Evolutionary conservation across 2,329 filamentous ascomycete species (phyloP), one percentile per base, ranked within the genome.

Genomic region (Colletotrichum sansevieriae): DNA sequence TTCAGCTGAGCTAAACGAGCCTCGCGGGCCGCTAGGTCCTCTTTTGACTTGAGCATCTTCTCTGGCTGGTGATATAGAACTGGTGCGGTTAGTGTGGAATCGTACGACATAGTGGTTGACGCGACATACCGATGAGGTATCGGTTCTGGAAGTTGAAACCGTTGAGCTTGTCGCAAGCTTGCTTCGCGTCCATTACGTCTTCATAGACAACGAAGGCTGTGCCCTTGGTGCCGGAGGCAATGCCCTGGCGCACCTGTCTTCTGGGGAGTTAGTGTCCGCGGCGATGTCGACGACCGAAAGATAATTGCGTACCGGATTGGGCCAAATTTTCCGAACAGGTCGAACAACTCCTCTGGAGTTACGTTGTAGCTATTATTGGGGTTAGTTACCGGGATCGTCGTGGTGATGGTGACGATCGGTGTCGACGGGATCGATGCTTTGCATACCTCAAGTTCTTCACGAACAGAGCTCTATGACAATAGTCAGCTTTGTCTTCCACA

Each of bases 101-200:
- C 39, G 37, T 33, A 0, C 2, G 2, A 9, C 5, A 13, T 22
- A 4, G 46, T 5, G 57, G 20, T 22, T 71, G 63, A 39, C 61
- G 52, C 20, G 57, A 90, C 93, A 71, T 89, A 97, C 94, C 94
- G 78, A 99, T 96, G 76, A 99, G 93, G 83, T 99, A 99, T 80
- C 96, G 92, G 84, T 95, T 97, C 86, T 99, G 96, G 83, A 99
- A 99, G 86, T 99, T 99, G 90, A 97, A 99, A 80, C 96, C 96
- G 87, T 99, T 99, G 81, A 99, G 88, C 86, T 98, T 98, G 87
- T 99, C 96, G 87, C 96, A 98, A 78, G 96, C 96, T 83, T 94
- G 91, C 86, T 99, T 99, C 74, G 96, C 95, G 87, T 99, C 96
- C 88, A 96, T 92, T 75, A 98, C 95, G 88, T 99, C 96, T 83